A percentile compares a stretch with the other conserved stretches of the same genome.
Evolutionary conservation across 495 filamentous ascomycete species (phyloP).

Genomic region (Bombardia bombarda): DNA sequence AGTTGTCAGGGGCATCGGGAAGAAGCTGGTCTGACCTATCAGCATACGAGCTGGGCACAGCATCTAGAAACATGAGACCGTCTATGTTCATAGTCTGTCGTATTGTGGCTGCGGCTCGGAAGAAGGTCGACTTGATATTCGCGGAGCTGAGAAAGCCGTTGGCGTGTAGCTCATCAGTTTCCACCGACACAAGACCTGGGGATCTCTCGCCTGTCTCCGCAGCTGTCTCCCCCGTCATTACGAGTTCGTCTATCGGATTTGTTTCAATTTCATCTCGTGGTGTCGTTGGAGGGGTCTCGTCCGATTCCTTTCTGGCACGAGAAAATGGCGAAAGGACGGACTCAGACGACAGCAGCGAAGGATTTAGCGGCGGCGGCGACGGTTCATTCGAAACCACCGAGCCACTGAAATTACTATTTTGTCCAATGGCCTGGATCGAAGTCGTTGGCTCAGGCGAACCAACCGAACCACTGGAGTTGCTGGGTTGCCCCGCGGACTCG

Average conservation of each 20-base stretch:
- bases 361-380: too few relatives aligned
- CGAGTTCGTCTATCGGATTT: neutral
- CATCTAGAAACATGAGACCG: conserved; percentile 43
- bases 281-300: neutral
- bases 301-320: neutral
- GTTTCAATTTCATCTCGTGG: neutral
- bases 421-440: neutral
- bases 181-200: neutral
- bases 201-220: neutral
- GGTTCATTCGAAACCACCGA: too few relatives aligned
- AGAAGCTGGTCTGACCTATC: conserved; percentile 7
- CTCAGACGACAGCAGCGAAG: too few relatives aligned
- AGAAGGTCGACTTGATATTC: conserved; percentile 28
- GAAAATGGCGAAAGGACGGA: neutral
- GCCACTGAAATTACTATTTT: too few relatives aligned
- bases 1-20: neutral
- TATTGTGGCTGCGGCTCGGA: conserved; percentile 38
- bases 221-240: neutral
- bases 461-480: neutral
- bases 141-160: conserved; percentile 23
- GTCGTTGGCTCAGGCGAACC: neutral
- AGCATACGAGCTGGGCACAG: conserved; percentile 23
- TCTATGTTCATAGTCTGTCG: conserved; percentile 41
- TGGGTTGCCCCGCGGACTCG: neutral
- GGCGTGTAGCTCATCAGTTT: conserved; percentile 3